A percentile compares a stretch with the other conserved stretches of the same genome.
These are phyloP conservation scores for Lenzites betulinus DNA, from an alignment of 768 basidiomycete genomes.

Conservation along the genomic window DNA sequence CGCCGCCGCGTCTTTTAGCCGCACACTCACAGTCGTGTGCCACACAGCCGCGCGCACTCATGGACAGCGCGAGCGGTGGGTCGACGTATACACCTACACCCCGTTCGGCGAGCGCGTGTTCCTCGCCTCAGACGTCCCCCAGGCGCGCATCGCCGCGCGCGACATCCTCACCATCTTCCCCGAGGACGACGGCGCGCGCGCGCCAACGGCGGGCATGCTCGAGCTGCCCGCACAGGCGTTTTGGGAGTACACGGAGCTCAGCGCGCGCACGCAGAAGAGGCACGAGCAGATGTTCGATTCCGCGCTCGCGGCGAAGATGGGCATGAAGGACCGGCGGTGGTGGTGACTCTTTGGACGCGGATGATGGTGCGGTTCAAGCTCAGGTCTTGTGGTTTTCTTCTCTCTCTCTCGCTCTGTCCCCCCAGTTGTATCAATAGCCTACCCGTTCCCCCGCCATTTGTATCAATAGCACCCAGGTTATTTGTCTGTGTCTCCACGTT, in stretches of 20 bases:
- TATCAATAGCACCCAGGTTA: background rate
- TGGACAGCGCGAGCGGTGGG: constrained; percentile 52
- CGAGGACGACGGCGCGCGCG: constrained; percentile 34
- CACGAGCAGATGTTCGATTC: constrained; percentile 53
- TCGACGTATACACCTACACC: constrained; percentile 66
- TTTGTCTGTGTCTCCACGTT: background rate
- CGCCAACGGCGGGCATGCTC: constrained; percentile 52
- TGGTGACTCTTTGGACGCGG: background rate
- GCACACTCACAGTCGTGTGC: background rate
- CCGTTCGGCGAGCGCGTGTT: constrained; percentile 70
- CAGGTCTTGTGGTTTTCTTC: background rate
- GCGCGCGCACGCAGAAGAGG: constrained; percentile 51
- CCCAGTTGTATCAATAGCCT: constrained; percentile 11
- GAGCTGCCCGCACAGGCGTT: constrained; percentile 64
- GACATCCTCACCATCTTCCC: constrained; percentile 66
- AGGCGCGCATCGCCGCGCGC: constrained; percentile 60
- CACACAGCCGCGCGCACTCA: constrained; percentile 57
- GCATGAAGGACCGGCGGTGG: background rate
- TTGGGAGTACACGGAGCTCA: constrained; percentile 56
- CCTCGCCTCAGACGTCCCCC: constrained; percentile 58
- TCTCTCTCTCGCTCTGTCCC: background rate
- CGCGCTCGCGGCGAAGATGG: constrained; percentile 1
- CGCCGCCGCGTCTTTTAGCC: background rate
- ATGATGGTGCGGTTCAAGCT: background rate
- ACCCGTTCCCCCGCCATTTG: background rate